A percentile compares a stretch with the other conserved stretches of the same genome.
phyloP scores from a whole-genome alignment of 495 filamentous ascomycete species.

The Jackrogersella multiformis region DNA sequence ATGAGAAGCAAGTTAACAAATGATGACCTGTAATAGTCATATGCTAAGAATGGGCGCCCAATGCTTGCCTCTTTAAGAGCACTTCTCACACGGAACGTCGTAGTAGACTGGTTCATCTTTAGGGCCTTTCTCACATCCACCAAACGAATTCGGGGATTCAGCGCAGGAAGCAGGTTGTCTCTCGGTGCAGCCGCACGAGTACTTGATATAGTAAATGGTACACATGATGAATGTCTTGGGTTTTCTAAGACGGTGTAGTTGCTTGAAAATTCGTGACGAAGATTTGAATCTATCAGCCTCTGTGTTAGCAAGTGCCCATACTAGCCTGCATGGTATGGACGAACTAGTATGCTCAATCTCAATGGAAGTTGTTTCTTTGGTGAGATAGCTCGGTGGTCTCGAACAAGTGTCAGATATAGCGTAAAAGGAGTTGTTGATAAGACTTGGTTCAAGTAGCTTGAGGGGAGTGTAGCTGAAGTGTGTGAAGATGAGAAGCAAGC shows the following conservation, averaged over 20 bases:
- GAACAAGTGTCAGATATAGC: background rate
- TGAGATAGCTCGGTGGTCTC: background rate
- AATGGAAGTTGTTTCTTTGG: background rate
- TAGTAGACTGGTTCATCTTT: background rate
- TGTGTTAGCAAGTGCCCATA: constrained; percentile 4
- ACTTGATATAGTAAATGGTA: constrained; percentile 24
- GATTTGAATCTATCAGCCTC: constrained; percentile 8
- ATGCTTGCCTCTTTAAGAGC: constrained; percentile 26
- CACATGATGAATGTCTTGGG: constrained; percentile 25
- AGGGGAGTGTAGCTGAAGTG: constrained; percentile 16
- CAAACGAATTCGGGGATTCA: constrained; percentile 30
- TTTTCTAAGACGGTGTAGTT: background rate
- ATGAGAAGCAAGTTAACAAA: constrained; percentile 18
- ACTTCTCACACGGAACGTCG: constrained; percentile 24
- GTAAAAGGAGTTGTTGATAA: background rate
- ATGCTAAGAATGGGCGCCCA: background rate
- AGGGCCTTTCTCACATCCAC: constrained; percentile 12
- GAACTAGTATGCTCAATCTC: constrained; percentile 8
- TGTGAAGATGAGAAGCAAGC: constrained; percentile 27
- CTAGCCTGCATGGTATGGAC: background rate
- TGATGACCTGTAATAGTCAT: background rate
- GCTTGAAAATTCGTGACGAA: background rate
- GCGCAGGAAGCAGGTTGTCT: constrained; percentile 8
- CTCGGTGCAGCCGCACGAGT: constrained; percentile 26
- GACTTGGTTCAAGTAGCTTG: constrained; percentile 6